A percentile compares a stretch with the other conserved stretches of the same genome.
Conservation (phyloP, 2,329 filamentous ascomycete genomes). For the Leptographium lundbergii region DNA sequence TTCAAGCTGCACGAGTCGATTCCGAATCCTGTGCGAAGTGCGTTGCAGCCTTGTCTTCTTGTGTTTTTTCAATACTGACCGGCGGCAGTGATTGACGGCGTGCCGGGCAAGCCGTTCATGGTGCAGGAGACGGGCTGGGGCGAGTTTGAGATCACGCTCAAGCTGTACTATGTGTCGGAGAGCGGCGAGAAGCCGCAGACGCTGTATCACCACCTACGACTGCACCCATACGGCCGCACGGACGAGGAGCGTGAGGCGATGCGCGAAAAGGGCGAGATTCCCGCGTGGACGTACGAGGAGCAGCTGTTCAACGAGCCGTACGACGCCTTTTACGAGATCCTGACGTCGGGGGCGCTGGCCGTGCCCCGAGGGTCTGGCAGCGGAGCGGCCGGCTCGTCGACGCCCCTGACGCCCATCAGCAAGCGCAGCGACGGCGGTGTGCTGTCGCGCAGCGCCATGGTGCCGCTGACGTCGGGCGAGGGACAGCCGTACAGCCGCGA, state of each 20-base stretch:
- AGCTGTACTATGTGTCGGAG: slow-evolving; percentile 83
- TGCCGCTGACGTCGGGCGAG: slow-evolving; percentile 54
- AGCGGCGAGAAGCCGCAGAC: slow-evolving; percentile 89
- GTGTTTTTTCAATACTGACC: neutral
- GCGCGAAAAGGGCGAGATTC: slow-evolving; percentile 49
- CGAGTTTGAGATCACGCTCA: slow-evolving; percentile 93
- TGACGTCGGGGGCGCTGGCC: slow-evolving; percentile 59
- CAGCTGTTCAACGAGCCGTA: slow-evolving; percentile 96
- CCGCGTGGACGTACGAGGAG: slow-evolving; percentile 79
- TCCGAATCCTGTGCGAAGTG: slow-evolving; percentile 73
- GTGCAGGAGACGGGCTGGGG: slow-evolving; percentile 94
- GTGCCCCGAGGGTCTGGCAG: slow-evolving; percentile 28
- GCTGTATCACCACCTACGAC: slow-evolving; percentile 81
- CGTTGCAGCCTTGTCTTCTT: slow-evolving; percentile 13
- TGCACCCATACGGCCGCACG: slow-evolving; percentile 80
- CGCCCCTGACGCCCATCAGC: slow-evolving; percentile 20
- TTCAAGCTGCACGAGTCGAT: slow-evolving; percentile 98
- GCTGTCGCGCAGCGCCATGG: slow-evolving; percentile 59
- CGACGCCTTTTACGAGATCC: slow-evolving; percentile 76
- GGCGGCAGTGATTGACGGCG: slow-evolving; percentile 52
- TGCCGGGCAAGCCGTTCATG: slow-evolving; percentile 57
- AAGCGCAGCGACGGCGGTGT: slow-evolving; percentile 35
- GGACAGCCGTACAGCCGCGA: slow-evolving; percentile 63
- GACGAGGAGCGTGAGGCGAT: slow-evolving; percentile 57
- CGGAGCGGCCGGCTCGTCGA: slow-evolving; percentile 22